phyloP scores from a whole-genome alignment of 2,329 filamentous ascomycete species.

The Chalaropsis thielavioides region DNA sequence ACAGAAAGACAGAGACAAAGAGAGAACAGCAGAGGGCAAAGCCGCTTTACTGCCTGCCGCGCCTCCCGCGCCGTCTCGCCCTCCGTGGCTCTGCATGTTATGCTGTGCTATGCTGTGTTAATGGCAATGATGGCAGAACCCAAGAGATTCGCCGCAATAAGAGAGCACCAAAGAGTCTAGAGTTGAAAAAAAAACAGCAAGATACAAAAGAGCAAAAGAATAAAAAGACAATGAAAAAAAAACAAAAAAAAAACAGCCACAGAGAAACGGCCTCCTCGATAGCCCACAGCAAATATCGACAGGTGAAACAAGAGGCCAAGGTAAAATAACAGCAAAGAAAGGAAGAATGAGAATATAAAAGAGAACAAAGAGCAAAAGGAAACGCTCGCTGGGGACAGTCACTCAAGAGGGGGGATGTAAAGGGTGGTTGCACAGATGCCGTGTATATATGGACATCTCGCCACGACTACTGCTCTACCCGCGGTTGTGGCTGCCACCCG shows the following conservation, averaged over 20 bases:
- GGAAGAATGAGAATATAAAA: background rate
- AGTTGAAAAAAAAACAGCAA: background rate
- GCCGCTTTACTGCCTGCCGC: background rate
- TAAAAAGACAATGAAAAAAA: conserved; percentile 8
- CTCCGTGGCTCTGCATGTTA: too few relatives aligned
- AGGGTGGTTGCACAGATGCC: background rate
- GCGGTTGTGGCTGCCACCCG: conserved; percentile 50
- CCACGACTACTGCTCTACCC: conserved; percentile 18
- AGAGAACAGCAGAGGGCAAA: background rate
- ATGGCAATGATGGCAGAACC: background rate
- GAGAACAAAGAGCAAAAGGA: background rate
- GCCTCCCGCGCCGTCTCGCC: too few relatives aligned
- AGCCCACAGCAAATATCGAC: background rate
- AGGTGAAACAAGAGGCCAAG: conserved; percentile 1
- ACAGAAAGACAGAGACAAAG: background rate
- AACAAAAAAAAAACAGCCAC: conserved; percentile 8
- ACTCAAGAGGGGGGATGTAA: too few relatives aligned
- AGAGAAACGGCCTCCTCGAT: background rate
- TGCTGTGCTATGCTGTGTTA: too few relatives aligned
- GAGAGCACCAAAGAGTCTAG: background rate
- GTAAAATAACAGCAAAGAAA: background rate
- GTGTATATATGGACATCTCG: background rate
- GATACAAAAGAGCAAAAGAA: background rate
- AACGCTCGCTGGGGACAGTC: background rate
- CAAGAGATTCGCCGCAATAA: background rate